Evolutionary conservation across 2,329 filamentous ascomycete genomes (phyloP), one percentile per base, ranked within the genome.

Genomic region (Intubia oerlemansii): DNA sequence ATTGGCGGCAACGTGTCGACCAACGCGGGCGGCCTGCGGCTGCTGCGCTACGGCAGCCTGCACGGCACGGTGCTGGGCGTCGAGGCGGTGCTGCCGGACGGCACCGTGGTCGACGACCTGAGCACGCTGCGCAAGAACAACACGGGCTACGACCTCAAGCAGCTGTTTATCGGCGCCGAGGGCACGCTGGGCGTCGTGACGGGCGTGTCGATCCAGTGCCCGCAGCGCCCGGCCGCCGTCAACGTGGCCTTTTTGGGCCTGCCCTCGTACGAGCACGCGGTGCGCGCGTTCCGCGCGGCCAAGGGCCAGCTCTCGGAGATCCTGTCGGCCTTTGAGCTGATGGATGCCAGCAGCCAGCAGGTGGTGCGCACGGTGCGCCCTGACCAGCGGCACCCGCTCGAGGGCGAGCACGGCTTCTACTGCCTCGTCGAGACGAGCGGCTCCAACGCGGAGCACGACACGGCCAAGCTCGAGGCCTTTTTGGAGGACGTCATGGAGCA

Each of bases 241-340:
- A 95, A 98, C 40, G 88, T 98, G 7, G 88, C 88, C 15, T 88
- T 91, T 50, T 82, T 98, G 39, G 85, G 82, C 17, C 59, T 95
- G 16, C 71, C 85, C 42, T 90, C 77, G 23, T 98, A 78, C 49
- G 82, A 92, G 27, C 74, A 92, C 47, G 80, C 81, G 10, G 80
- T 88, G 45, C 54, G 65, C 41, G 81, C 85, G 2, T 98, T 88
- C 60, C 64, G 68, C 25, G 79, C 85, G 49, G 85, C 88, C 30
- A 95, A 93, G 58, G 60, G 62, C 22, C 79, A 92, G 47, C 67
- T 98, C 1, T 81, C 77, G 1, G 88, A 98, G 53, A 95, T 98
- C 41, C 63, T 98, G 5, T 95, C 85, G 3, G 88, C 88, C 0
- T 98, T 98, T 46, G 88, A 98, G 56, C 62, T 98, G 37, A 98